A percentile compares a stretch with the other conserved stretches of the same genome.
These are phyloP conservation scores for Pichia heedii DNA, from an alignment of 805 yeast genomes.

Conservation along the genomic window DNA sequence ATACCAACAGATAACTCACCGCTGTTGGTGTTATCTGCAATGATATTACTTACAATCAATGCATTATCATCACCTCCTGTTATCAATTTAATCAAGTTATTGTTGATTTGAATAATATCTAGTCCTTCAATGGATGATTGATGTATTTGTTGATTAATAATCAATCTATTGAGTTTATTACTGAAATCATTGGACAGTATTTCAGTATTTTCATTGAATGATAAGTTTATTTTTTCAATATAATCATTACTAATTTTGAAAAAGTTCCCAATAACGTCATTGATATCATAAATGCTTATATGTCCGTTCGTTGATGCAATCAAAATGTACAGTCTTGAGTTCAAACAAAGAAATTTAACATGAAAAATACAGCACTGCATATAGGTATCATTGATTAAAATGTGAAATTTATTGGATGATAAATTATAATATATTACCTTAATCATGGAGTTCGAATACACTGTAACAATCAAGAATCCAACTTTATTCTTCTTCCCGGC, in stretches of 20 bases:
- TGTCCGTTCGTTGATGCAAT: constrained; percentile 81
- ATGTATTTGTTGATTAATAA: constrained; percentile 49
- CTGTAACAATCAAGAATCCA: constrained; percentile 55
- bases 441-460: constrained; percentile 78
- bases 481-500: constrained; percentile 8
- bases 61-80: constrained; percentile 96
- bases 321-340: constrained; percentile 30
- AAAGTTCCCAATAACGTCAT: constrained; percentile 13
- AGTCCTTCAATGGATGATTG: constrained; percentile 78
- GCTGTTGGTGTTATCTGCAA: constrained; percentile 16
- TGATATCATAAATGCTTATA: constrained; percentile 51
- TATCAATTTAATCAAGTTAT: constrained; percentile 28
- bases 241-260: constrained; percentile 5
- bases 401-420: constrained; percentile 29
- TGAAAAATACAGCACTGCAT: constrained; percentile 71
- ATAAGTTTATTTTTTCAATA: not conserved
- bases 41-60: constrained; percentile 31
- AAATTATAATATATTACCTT: constrained; percentile 51
- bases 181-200: not conserved
- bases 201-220: not conserved
- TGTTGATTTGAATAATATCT: constrained; percentile 17
- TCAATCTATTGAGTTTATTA: constrained; percentile 15
- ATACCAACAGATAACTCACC: constrained; percentile 20
- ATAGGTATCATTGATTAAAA: constrained; percentile 44
- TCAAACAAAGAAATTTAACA: constrained; percentile 35